phyloP scores from a whole-genome alignment of 2,329 filamentous ascomycete species.

The Chrysoporthe deuterocubensis region DNA sequence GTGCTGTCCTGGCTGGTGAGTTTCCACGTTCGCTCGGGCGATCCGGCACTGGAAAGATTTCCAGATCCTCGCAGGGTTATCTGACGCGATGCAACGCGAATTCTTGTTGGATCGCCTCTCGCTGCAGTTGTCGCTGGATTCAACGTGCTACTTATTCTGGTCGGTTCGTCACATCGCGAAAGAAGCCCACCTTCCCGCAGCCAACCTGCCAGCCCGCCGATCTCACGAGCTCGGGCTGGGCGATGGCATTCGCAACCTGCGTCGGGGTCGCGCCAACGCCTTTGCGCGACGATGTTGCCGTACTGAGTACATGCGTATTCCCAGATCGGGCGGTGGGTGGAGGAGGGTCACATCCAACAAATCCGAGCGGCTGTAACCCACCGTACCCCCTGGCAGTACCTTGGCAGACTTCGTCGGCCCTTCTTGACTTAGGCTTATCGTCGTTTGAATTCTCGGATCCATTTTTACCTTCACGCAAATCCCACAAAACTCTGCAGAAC shows the following conservation, averaged over 20 bases:
- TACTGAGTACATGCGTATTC: neutral
- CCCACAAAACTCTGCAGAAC: neutral
- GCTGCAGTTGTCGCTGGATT: neutral
- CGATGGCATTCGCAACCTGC: neutral
- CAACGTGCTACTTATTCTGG: neutral
- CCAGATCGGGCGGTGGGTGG: neutral
- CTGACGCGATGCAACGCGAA: neutral
- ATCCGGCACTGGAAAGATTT: neutral
- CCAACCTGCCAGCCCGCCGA: no score
- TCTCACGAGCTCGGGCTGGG: neutral
- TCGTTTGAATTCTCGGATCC: conserved; percentile 9
- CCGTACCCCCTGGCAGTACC: no score
- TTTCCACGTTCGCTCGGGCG: neutral
- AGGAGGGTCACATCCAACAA: neutral
- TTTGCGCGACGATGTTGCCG: neutral
- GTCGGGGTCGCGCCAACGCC: neutral
- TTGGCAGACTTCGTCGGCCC: neutral
- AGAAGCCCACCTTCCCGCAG: no score
- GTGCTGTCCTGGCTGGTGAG: neutral
- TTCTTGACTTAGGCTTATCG: conserved; percentile 7
- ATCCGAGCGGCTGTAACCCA: neutral
- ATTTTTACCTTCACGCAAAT: neutral
- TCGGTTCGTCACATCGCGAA: neutral
- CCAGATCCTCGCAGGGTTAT: conserved; percentile 4
- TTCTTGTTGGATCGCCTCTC: neutral